Evolutionary conservation across 2,329 filamentous ascomycete genomes (phyloP).

Genomic region (Ophiostoma pallidulum): DNA sequence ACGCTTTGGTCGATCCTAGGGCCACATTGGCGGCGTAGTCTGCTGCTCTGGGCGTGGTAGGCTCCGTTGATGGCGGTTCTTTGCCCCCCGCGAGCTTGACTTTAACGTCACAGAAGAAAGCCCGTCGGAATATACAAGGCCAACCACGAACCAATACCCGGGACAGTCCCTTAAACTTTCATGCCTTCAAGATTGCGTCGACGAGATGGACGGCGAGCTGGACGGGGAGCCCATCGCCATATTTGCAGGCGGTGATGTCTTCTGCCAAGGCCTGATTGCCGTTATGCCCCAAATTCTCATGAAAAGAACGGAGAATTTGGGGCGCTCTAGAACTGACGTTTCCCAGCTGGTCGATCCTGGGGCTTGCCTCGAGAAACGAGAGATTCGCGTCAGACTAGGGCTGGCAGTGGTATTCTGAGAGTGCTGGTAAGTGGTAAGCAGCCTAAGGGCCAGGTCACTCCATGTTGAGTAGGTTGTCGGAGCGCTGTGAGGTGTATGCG

Average conservation of each 20-base stretch:
- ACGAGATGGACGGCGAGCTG: conserved; percentile 6
- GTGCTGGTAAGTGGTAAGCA: too few species aligned
- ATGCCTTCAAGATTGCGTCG: conserved; percentile 8
- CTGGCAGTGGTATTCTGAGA: too few species aligned
- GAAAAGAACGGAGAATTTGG: conserved; percentile 32
- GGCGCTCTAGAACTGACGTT: neutral
- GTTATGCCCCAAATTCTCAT: conserved; percentile 27
- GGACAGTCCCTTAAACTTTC: neutral
- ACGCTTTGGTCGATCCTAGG: neutral
- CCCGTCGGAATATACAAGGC: too few species aligned
- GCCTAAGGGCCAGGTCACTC: too few species aligned
- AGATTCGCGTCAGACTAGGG: neutral
- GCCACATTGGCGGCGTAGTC: neutral
- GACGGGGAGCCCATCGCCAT: conserved; percentile 4
- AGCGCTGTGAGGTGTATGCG: too few species aligned
- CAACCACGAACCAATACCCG: neutral
- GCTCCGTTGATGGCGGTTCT: neutral
- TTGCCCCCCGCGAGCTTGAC: conserved; percentile 5
- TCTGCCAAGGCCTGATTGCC: neutral
- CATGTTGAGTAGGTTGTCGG: too few species aligned
- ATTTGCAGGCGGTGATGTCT: neutral
- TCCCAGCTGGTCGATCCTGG: neutral
- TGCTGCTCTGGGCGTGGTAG: neutral
- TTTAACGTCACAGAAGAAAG: neutral
- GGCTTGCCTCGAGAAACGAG: neutral